Evolutionary conservation across 352 stramenopile species (phyloP).

Genomic region (Phytopythium kandeliae): DNA sequence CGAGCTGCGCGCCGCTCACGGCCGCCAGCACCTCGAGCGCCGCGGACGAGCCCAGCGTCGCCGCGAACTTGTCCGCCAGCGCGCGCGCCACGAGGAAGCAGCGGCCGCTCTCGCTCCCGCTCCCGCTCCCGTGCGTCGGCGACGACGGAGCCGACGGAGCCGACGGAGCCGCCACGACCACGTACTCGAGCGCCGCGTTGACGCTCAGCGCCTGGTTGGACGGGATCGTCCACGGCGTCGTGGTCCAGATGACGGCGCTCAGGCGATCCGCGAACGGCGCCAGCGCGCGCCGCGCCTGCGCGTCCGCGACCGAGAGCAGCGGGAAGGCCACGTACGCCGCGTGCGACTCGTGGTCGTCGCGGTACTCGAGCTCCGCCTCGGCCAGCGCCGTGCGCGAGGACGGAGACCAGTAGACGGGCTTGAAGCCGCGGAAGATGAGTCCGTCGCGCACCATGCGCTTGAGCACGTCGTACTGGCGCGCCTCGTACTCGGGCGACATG

Average conservation of each 20-base stretch:
- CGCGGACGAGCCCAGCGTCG: constrained; percentile 10
- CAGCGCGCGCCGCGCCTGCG: constrained; percentile 16
- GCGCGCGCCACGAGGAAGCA: constrained; percentile 58
- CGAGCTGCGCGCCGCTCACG: constrained; percentile 45
- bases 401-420: constrained; percentile 98
- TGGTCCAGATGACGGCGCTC: constrained; percentile 95
- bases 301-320: constrained; percentile 15
- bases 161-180: constrained; percentile 62
- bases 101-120: constrained; percentile 19
- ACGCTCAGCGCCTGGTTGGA: constrained; percentile 97
- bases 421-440: constrained; percentile 96
- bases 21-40: constrained; percentile 55
- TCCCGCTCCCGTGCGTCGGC: too few relatives aligned
- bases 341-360: constrained; percentile 95
- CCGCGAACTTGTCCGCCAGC: constrained; percentile 40
- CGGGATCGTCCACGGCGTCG: constrained; percentile 98
- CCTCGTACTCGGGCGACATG: constrained; percentile 94
- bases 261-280: constrained; percentile 38
- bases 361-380: constrained; percentile 98
- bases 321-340: constrained; percentile 93
- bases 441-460: constrained; percentile 95
- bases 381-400: constrained; percentile 96
- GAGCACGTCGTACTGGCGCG: constrained; percentile 95
- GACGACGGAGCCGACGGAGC: too few relatives aligned
- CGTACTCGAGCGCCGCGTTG: constrained; percentile 93